phyloP scores from a whole-genome alignment of 2,329 filamentous ascomycete genomes.

The Alternaria sp. region DNA sequence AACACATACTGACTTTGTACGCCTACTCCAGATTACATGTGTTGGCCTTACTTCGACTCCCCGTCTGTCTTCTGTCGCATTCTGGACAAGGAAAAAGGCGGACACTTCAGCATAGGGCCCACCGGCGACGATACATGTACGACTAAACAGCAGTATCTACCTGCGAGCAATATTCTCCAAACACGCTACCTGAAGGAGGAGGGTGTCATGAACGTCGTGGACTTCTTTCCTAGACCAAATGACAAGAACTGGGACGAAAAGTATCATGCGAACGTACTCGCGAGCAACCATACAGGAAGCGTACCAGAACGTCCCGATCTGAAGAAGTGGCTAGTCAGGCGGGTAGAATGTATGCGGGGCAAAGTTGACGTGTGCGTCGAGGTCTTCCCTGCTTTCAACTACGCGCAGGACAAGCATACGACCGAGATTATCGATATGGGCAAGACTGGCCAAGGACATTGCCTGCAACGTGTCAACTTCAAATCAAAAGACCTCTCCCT shows the following conservation, averaged over 20 bases:
- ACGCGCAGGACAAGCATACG: conserved; percentile 67
- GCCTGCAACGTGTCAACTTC: conserved; percentile 60
- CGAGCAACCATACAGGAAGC: conserved; percentile 33
- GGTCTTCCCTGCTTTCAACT: conserved; percentile 68
- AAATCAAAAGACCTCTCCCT: conserved; percentile 64
- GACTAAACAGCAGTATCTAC: conserved; percentile 79
- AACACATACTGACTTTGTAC: conserved; percentile 70
- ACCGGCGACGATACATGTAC: conserved; percentile 61
- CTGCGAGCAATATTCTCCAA: conserved; percentile 75
- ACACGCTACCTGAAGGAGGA: conserved; percentile 79
- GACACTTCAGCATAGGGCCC: conserved; percentile 69
- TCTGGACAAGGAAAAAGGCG: conserved; percentile 75
- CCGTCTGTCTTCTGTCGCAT: conserved; percentile 77
- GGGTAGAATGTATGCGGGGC: conserved; percentile 76
- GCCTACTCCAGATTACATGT: conserved; percentile 5
- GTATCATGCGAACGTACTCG: conserved; percentile 30
- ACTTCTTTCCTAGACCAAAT: conserved; percentile 77
- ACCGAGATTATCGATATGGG: conserved; percentile 59
- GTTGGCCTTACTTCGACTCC: conserved; percentile 76
- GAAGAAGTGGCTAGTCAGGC: conserved; percentile 73
- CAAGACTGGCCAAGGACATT: conserved; percentile 17
- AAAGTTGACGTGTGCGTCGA: conserved; percentile 70
- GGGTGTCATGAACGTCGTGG: conserved; percentile 74
- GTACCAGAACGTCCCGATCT: conserved; percentile 49
- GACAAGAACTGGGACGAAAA: conserved; percentile 58